phyloP scores from a whole-genome alignment of 2,329 filamentous ascomycete genomes.

The Beauveria brongniartii region DNA sequence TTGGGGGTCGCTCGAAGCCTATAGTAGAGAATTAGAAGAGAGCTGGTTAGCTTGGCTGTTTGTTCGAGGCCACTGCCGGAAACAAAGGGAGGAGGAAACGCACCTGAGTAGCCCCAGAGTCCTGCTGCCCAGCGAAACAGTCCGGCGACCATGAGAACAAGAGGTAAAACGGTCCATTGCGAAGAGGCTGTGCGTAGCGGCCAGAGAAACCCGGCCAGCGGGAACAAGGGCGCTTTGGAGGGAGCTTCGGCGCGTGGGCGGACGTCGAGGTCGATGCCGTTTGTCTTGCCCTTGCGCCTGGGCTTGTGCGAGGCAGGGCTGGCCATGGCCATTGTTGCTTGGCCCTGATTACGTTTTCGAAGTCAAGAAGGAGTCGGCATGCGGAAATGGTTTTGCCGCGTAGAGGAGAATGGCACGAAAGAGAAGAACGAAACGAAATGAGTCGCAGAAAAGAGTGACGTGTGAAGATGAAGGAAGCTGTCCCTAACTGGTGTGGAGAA shows the following conservation, averaged over 20 bases:
- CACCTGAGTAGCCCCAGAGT: conserved; percentile 92
- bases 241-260: conserved; percentile 32
- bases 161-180: conserved; percentile 84
- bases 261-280: conserved; percentile 28
- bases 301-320: conserved; percentile 50
- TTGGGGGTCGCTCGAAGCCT: conserved; percentile 76
- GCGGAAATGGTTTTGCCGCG: neutral
- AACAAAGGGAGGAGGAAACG: conserved; percentile 14
- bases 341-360: neutral
- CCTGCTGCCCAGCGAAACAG: conserved; percentile 90
- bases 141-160: conserved; percentile 82
- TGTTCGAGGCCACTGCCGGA: neutral
- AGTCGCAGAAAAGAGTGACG: neutral
- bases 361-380: neutral
- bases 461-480: conserved; percentile 7
- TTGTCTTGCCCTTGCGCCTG: conserved; percentile 49
- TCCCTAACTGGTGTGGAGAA: conserved; percentile 1
- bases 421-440: neutral
- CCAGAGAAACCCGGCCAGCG: conserved; percentile 90
- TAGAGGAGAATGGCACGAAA: neutral
- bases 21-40: conserved; percentile 4
- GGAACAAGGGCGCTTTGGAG: conserved; percentile 64
- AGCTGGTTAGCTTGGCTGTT: conserved; percentile 10
- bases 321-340: conserved; percentile 34
- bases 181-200: conserved; percentile 75